Evolutionary conservation across 2,329 filamentous ascomycete genomes (phyloP).

Genomic region (Fusarium annulatum): DNA sequence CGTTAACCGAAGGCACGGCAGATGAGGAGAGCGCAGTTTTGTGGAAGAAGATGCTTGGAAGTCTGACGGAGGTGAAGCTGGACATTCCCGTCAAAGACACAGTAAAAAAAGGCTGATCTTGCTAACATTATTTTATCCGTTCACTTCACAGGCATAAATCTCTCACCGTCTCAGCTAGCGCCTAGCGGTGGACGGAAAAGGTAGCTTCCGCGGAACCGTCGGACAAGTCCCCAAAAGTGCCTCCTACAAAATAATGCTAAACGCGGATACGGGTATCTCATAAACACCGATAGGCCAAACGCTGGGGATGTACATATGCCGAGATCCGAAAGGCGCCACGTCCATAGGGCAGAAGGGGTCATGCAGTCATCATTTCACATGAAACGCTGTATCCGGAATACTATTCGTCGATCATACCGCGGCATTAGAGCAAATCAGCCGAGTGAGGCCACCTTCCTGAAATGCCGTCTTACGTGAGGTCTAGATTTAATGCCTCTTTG

Average conservation of each 20-base stretch:
- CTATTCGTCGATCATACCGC: neutral
- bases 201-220: neutral
- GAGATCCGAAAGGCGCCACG: neutral
- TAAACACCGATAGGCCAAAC: neutral
- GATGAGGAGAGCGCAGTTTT: neutral
- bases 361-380: slow-evolving; percentile 1
- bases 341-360: neutral
- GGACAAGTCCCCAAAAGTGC: neutral
- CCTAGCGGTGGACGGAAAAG: neutral
- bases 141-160: neutral
- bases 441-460: neutral
- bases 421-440: neutral
- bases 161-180: neutral
- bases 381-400: neutral
- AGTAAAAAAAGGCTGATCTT: neutral
- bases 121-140: neutral
- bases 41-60: slow-evolving; percentile 10
- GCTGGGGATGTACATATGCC: neutral
- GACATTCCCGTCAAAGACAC: neutral
- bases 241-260: neutral
- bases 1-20: slow-evolving; percentile 38
- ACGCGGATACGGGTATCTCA: neutral
- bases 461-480: slow-evolving; percentile 9
- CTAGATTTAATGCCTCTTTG: neutral
- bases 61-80: neutral